Conservation (phyloP, 805 yeast genomes). For the Pichia insulana region DNA sequence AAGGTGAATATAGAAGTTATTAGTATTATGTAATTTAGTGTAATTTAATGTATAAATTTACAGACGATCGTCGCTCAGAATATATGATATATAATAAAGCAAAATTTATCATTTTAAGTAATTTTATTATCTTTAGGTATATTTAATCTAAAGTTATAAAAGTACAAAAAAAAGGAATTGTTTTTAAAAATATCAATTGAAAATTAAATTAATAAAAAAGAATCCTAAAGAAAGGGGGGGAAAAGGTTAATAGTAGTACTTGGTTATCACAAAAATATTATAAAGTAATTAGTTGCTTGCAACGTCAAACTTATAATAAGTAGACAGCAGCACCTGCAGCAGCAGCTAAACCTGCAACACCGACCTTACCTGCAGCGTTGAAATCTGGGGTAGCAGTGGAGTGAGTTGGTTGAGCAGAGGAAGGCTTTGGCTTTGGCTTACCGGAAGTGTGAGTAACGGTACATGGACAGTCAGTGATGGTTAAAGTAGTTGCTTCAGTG, state of each 20-base stretch:
- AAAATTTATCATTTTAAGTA: too few species aligned
- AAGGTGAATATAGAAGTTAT: too few species aligned
- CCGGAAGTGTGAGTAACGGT: constrained; percentile 33
- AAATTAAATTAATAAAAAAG: not conserved
- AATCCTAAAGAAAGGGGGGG: not conserved
- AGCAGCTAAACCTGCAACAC: constrained; percentile 33
- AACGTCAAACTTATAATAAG: constrained; percentile 27
- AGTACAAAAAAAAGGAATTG: too few species aligned
- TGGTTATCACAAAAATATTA: too few species aligned
- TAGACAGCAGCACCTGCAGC: constrained; percentile 33
- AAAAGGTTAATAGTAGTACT: too few species aligned
- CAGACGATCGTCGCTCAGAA: too few species aligned
- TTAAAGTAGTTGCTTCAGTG: constrained; percentile 70
- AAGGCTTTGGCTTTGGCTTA: constrained; percentile 7
- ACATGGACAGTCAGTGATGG: constrained; percentile 84
- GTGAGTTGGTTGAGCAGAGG: constrained; percentile 15
- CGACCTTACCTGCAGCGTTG: constrained; percentile 27
- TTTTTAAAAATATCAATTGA: not conserved
- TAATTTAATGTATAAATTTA: too few species aligned
- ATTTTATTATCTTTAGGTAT: too few species aligned
- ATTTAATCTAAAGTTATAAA: too few species aligned
- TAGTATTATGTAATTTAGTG: too few species aligned
- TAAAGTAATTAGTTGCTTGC: too few species aligned
- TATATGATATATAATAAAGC: too few species aligned
- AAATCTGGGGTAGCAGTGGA: constrained; percentile 13